phyloP scores from a whole-genome alignment of 495 filamentous ascomycete genomes.

The Penicillium cataractarum region DNA sequence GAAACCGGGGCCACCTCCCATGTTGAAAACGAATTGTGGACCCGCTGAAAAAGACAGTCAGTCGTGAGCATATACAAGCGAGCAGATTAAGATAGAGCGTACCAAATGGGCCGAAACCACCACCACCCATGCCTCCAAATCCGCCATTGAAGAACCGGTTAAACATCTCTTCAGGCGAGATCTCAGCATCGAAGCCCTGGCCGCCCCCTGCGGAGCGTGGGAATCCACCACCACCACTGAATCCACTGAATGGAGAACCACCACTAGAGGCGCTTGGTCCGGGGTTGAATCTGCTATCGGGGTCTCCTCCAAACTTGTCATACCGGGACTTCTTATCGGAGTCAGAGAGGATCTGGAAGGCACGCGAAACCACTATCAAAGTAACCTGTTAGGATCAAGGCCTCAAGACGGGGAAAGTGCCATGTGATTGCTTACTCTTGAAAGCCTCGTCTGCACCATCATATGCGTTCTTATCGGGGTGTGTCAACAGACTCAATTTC shows the following conservation, averaged over 20 bases:
- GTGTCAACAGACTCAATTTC: slow-evolving; percentile 88
- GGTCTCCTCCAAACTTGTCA: slow-evolving; percentile 88
- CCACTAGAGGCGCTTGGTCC: slow-evolving; percentile 48
- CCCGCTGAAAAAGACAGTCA: slow-evolving; percentile 57
- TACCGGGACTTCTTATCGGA: slow-evolving; percentile 86
- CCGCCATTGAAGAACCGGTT: slow-evolving; percentile 85
- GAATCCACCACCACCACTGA: slow-evolving; percentile 58
- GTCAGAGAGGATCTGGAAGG: slow-evolving; percentile 92
- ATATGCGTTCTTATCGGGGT: slow-evolving; percentile 99
- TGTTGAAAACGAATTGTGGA: slow-evolving; percentile 88
- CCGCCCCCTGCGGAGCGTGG: slow-evolving; percentile 53
- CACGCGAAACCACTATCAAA: slow-evolving; percentile 78
- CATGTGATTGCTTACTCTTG: slow-evolving; percentile 63
- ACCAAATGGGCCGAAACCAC: slow-evolving; percentile 65
- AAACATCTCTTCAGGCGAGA: slow-evolving; percentile 96
- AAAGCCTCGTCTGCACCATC: slow-evolving; percentile 96
- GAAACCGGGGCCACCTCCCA: slow-evolving; percentile 80
- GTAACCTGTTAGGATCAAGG: slow-evolving; percentile 11
- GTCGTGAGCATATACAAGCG: not conserved
- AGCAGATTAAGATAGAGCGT: slow-evolving; percentile 16
- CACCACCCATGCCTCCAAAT: slow-evolving; percentile 51
- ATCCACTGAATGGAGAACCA: slow-evolving; percentile 66
- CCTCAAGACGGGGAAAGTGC: not conserved
- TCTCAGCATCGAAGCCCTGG: slow-evolving; percentile 81
- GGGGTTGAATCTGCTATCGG: slow-evolving; percentile 79